Percentiles rank a stretch among this genome's conserved stretches.
Evolutionary conservation across 2,329 filamentous ascomycete genomes (phyloP).

Genomic region (Epichloe gansuensis): DNA sequence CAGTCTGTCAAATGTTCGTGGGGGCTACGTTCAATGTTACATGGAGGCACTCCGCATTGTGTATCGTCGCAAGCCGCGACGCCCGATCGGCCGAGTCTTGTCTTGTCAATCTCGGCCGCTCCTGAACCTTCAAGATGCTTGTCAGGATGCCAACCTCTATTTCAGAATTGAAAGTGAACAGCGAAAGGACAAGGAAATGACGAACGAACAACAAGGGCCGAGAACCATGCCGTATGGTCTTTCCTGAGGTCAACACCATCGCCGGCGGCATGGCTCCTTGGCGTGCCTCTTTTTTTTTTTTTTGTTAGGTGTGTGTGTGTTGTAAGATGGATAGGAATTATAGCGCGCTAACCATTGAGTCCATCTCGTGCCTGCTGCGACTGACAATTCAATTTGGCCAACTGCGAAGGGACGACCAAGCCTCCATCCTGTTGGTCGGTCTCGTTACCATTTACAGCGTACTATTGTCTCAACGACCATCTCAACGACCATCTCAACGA

Average conservation of each 20-base stretch:
- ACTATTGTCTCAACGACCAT: conserved; percentile 12
- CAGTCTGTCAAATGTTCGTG: not conserved
- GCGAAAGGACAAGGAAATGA: not conserved
- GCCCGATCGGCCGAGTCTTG: conserved; percentile 6
- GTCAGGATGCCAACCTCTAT: not conserved
- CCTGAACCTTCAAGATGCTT: not conserved
- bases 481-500: conserved; percentile 10
- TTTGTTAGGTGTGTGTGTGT: no score
- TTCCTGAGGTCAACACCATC: no score
- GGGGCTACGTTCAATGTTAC: not conserved
- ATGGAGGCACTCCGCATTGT: conserved; percentile 1
- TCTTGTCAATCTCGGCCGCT: not conserved
- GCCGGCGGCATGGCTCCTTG: no score
- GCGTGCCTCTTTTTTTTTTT: no score
- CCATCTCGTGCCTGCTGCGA: not conserved
- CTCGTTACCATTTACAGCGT: not conserved
- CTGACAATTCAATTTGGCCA: not conserved
- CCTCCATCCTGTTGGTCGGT: not conserved
- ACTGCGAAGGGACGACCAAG: no score
- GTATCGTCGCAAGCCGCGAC: conserved; percentile 4
- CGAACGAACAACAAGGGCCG: not conserved
- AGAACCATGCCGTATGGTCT: not conserved
- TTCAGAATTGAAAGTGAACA: not conserved
- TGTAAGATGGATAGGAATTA: no score
- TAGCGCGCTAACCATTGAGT: not conserved